phyloP scores from a whole-genome alignment of 2,329 filamentous ascomycete species.

The Colletotrichum karsti region DNA sequence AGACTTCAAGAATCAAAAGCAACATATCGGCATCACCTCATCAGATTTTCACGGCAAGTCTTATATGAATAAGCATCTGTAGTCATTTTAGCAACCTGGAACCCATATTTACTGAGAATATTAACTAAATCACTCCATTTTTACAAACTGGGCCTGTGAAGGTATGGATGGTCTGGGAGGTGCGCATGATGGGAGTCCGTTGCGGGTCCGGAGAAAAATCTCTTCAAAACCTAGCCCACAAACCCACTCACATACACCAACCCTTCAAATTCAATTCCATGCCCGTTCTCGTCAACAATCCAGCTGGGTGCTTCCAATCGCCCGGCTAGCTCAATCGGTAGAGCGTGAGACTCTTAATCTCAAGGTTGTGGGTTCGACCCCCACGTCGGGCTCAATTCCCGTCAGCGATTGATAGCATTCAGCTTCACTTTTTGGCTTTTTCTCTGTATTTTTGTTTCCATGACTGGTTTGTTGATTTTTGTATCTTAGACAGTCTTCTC shows the following conservation, averaged over 20 bases:
- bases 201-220: not conserved
- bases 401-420: constrained; percentile 17
- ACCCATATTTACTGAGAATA: no score
- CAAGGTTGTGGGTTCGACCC: constrained; percentile 64
- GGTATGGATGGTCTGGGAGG: no score
- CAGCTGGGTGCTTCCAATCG: constrained; percentile 31
- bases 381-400: constrained; percentile 30
- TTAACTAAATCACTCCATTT: no score
- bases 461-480: no score
- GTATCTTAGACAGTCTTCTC: no score
- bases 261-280: not conserved
- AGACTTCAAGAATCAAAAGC: no score
- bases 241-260: not conserved
- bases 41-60: no score
- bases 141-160: no score
- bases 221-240: not conserved
- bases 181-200: not conserved
- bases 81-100: no score
- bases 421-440: not conserved
- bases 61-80: no score
- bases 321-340: constrained; percentile 76
- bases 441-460: not conserved
- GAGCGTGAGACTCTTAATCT: constrained; percentile 78
- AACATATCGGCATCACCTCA: no score
- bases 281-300: not conserved